These are phyloP conservation scores for Pythium dissotocum DNA, from an alignment of 352 stramenopile species.

Conservation along the genomic window DNA sequence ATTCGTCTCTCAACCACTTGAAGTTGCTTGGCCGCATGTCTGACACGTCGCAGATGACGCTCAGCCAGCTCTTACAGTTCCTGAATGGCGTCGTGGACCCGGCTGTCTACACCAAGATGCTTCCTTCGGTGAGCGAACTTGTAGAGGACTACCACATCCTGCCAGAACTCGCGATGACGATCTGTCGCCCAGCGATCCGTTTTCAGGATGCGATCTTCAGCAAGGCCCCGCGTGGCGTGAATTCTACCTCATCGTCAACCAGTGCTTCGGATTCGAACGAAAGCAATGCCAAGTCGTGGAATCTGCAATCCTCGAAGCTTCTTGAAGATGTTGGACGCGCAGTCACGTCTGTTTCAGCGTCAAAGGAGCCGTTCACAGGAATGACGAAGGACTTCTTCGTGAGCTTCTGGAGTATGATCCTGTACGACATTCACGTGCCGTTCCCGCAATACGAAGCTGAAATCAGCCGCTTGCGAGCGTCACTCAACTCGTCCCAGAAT, in stretches of 20 bases:
- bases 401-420: slow-evolving; percentile 84
- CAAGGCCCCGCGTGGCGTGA: slow-evolving; percentile 61
- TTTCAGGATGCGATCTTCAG: slow-evolving; percentile 70
- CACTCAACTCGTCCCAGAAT: slow-evolving; percentile 34
- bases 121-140: slow-evolving; percentile 61
- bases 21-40: slow-evolving; percentile 82
- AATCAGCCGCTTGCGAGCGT: slow-evolving; percentile 71
- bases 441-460: slow-evolving; percentile 86
- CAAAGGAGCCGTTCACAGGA: slow-evolving; percentile 54
- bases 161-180: slow-evolving; percentile 74
- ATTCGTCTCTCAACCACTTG: slow-evolving; percentile 53
- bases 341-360: slow-evolving; percentile 31
- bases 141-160: slow-evolving; percentile 76
- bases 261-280: slow-evolving; percentile 22
- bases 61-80: slow-evolving; percentile 88
- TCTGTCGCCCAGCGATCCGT: slow-evolving; percentile 78
- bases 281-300: slow-evolving; percentile 42
- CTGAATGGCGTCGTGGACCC: slow-evolving; percentile 74
- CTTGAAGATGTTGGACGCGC: slow-evolving; percentile 59
- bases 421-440: slow-evolving; percentile 88
- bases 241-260: slow-evolving; percentile 30
- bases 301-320: slow-evolving; percentile 62
- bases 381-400: slow-evolving; percentile 79
- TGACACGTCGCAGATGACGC: slow-evolving; percentile 84
- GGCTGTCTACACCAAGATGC: slow-evolving; percentile 66